Percentiles rank a stretch among this genome's conserved stretches.
phyloP scores from a whole-genome alignment of 2,329 filamentous ascomycete genomes.

The Colletotrichum sojae region DNA sequence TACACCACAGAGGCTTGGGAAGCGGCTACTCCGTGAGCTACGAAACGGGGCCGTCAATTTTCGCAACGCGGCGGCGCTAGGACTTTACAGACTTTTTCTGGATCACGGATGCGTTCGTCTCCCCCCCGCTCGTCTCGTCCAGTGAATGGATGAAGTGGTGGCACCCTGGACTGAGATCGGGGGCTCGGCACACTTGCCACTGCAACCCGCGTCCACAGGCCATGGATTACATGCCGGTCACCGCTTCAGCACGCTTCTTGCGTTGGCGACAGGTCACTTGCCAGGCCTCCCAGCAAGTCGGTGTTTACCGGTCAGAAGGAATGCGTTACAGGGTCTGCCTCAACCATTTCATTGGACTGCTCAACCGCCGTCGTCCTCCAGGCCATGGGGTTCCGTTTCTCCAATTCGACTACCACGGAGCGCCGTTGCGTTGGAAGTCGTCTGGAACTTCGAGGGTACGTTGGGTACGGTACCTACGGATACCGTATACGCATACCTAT shows the following conservation, averaged over 20 bases:
- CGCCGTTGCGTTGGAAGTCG: conserved; percentile 2
- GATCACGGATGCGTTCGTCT: conserved; percentile 35
- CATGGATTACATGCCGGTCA: conserved; percentile 26
- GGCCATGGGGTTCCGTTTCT: neutral
- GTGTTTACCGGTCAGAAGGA: conserved; percentile 23
- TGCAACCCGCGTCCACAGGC: conserved; percentile 20
- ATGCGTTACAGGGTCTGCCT: neutral
- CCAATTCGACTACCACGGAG: conserved; percentile 12
- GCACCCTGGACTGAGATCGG: conserved; percentile 29
- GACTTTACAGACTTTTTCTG: conserved; percentile 33
- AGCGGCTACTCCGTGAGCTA: conserved; percentile 15
- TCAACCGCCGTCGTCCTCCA: neutral
- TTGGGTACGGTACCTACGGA: conserved; percentile 19
- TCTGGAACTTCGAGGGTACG: conserved; percentile 14
- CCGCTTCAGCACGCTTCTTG: conserved; percentile 31
- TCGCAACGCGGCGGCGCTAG: conserved; percentile 14
- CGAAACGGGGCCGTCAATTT: conserved; percentile 21
- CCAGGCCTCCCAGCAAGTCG: conserved; percentile 29
- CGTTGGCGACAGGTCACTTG: conserved; percentile 27
- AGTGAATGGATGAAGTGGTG: conserved; percentile 22
- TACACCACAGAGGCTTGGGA: conserved; percentile 6
- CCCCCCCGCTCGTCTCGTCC: conserved; percentile 32
- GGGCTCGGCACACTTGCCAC: conserved; percentile 38
- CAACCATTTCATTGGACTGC: conserved; percentile 5
- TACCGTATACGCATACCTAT: no score